Evolutionary conservation across 2,329 filamentous ascomycete species (phyloP).

Genomic region (Aspergillus tubingensis): DNA sequence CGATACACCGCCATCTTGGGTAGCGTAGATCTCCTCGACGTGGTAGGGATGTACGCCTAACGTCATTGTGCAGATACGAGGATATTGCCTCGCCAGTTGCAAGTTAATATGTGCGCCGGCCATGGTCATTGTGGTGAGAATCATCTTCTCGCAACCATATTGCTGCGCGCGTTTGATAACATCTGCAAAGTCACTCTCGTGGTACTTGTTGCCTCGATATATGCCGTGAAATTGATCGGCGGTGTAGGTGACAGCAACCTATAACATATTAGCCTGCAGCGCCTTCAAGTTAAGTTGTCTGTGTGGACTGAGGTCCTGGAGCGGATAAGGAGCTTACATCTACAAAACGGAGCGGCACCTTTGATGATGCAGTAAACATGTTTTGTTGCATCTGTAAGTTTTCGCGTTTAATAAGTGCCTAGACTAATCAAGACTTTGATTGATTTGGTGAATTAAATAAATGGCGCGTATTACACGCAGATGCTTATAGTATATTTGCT

Average conservation of each 20-base stretch:
- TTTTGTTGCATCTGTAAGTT: too few relatives aligned
- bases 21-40: conserved; percentile 45
- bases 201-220: conserved; percentile 54
- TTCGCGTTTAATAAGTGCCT: too few relatives aligned
- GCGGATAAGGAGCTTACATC: too few relatives aligned
- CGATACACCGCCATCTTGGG: background rate
- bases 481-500: too few relatives aligned
- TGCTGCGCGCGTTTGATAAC: conserved; percentile 23
- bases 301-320: too few relatives aligned
- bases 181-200: conserved; percentile 47
- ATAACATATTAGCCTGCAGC: background rate
- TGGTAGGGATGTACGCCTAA: conserved; percentile 57
- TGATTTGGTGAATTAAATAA: too few relatives aligned
- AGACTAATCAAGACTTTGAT: too few relatives aligned
- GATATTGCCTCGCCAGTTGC: conserved; percentile 34
- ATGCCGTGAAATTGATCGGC: conserved; percentile 50
- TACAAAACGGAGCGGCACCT: too few relatives aligned
- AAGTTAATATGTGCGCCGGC: conserved; percentile 45
- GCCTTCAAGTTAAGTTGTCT: too few relatives aligned
- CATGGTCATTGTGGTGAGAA: conserved; percentile 44
- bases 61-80: conserved; percentile 47
- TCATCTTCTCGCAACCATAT: conserved; percentile 23
- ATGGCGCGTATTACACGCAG: too few relatives aligned
- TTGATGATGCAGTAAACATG: too few relatives aligned
- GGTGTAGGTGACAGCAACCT: conserved; percentile 34